Evolutionary conservation across 2,329 filamentous ascomycete genomes (phyloP).

Genomic region (Podosphaera leucotricha): DNA sequence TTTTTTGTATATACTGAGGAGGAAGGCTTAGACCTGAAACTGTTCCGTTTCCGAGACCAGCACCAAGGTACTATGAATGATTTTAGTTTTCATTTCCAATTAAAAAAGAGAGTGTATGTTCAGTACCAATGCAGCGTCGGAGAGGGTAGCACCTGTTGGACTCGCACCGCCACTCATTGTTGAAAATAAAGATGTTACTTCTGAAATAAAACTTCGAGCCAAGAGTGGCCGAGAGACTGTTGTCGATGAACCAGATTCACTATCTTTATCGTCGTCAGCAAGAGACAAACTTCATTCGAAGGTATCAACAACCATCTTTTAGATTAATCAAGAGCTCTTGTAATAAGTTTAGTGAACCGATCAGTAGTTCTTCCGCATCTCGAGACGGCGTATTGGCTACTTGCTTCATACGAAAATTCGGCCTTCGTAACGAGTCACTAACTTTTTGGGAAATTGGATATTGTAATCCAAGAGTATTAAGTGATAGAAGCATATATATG

Average conservation of each 20-base stretch:
- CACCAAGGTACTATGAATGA: slow-evolving; percentile 2
- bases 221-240: not conserved
- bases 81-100: not conserved
- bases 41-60: slow-evolving; percentile 4
- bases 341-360: not conserved
- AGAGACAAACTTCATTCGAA: not conserved
- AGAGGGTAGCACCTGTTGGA: not conserved
- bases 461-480: not conserved
- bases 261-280: not conserved
- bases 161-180: not conserved
- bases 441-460: not conserved
- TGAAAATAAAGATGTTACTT: slow-evolving; percentile 2
- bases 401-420: not conserved
- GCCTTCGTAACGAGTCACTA: not conserved
- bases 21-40: not conserved
- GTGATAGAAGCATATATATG: not conserved
- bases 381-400: not conserved
- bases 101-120: not conserved
- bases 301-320: not conserved
- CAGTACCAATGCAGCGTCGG: slow-evolving; percentile 1
- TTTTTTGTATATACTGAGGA: not conserved
- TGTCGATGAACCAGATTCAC: not conserved
- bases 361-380: not conserved
- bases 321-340: not conserved
- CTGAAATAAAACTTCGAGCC: slow-evolving; percentile 2